Evolutionary conservation across 2,329 filamentous ascomycete genomes (phyloP).

Genomic region (Neoarthrinium moseri): DNA sequence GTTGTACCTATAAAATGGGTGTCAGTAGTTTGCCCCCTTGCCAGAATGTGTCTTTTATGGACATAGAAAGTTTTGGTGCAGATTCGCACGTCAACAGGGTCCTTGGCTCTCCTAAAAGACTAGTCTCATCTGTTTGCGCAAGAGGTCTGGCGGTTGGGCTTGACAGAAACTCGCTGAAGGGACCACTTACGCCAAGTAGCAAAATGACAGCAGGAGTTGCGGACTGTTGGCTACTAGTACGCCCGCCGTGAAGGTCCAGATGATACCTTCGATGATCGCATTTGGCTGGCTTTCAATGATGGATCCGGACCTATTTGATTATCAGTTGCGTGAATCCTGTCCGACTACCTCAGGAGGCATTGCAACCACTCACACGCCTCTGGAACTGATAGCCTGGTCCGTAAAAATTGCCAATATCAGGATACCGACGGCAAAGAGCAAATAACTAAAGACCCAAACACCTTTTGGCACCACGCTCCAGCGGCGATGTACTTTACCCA

Average conservation of each 20-base stretch:
- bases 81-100: too few relatives aligned
- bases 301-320: background rate
- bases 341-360: too few relatives aligned
- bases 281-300: slow-evolving; percentile 9
- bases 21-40: too few relatives aligned
- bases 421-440: background rate
- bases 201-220: slow-evolving; percentile 37
- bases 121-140: too few relatives aligned
- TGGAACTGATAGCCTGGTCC: background rate
- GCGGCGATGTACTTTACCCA: slow-evolving; percentile 4
- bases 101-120: too few relatives aligned
- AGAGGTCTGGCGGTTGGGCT: too few relatives aligned
- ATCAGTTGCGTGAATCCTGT: too few relatives aligned
- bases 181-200: slow-evolving; percentile 35
- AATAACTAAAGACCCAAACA: background rate
- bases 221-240: slow-evolving; percentile 33
- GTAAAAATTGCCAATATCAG: background rate
- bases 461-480: slow-evolving; percentile 10
- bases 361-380: background rate
- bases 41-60: too few relatives aligned
- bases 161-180: too few relatives aligned
- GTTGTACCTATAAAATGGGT: slow-evolving; percentile 33
- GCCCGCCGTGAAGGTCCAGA: slow-evolving; percentile 11
- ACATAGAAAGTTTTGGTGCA: too few relatives aligned
- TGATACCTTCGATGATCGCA: background rate